Evolutionary conservation across 495 filamentous ascomycete genomes (phyloP).

Genomic region (Thermothielavioides terrestris): DNA sequence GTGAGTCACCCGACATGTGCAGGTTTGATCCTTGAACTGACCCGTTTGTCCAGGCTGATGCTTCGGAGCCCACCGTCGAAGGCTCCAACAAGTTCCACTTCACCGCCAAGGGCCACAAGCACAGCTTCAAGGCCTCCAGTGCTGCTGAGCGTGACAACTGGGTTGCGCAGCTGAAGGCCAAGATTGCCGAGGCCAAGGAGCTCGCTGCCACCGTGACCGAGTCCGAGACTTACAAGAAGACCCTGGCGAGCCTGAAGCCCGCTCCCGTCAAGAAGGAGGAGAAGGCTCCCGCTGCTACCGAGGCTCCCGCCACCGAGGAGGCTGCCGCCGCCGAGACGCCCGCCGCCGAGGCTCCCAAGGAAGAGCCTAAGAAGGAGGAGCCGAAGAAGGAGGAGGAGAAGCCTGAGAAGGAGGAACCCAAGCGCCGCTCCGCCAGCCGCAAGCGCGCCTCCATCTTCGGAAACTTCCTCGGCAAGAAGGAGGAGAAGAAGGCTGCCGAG

Average conservation of each 20-base stretch:
- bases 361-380: constrained; percentile 39
- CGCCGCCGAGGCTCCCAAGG: constrained; percentile 35
- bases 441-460: constrained; percentile 84
- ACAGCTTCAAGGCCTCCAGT: constrained; percentile 72
- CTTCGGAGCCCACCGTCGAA: constrained; percentile 66
- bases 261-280: constrained; percentile 40
- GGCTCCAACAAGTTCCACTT: constrained; percentile 73
- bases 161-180: constrained; percentile 67
- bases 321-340: constrained; percentile 33
- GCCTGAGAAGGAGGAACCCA: constrained; percentile 40
- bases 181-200: constrained; percentile 69
- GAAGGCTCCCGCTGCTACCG: constrained; percentile 34
- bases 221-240: constrained; percentile 71
- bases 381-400: constrained; percentile 33
- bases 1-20: constrained; percentile 40
- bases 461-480: constrained; percentile 63
- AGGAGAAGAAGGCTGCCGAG: constrained; percentile 52
- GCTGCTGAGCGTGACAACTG: constrained; percentile 81
- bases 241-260: constrained; percentile 63
- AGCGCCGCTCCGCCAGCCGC: constrained; percentile 70
- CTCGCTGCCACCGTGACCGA: constrained; percentile 56
- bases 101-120: constrained; percentile 77
- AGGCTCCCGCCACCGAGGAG: constrained; percentile 43
- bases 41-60: constrained; percentile 56
- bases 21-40: constrained; percentile 13